Evolutionary conservation across 2,329 filamentous ascomycete species (phyloP).

Genomic region (Chrysosphaeria jannelii): DNA sequence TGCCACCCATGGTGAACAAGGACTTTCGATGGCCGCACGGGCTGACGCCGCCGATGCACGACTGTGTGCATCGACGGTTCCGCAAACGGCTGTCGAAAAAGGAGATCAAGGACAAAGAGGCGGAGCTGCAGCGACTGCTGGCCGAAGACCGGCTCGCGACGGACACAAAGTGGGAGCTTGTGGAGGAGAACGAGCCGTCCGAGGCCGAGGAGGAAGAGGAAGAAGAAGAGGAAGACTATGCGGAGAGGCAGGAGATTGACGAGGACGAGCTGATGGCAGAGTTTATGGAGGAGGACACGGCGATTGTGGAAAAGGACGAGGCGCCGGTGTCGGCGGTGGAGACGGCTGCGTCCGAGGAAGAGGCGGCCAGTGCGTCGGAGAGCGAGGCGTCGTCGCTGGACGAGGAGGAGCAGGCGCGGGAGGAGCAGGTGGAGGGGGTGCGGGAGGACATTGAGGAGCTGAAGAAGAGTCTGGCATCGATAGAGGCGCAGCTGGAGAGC

Average conservation of each 20-base stretch:
- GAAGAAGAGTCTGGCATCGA: slow-evolving; percentile 17
- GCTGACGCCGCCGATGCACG: slow-evolving; percentile 65
- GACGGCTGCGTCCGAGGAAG: slow-evolving; percentile 11
- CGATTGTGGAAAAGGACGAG: slow-evolving; percentile 11
- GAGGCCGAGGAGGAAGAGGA: slow-evolving; percentile 21
- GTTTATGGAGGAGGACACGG: slow-evolving; percentile 16
- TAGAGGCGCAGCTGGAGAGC: slow-evolving; percentile 14
- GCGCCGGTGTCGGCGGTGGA: slow-evolving; percentile 14
- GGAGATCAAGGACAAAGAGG: slow-evolving; percentile 62
- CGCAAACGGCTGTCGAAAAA: slow-evolving; percentile 56
- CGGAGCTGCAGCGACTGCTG: slow-evolving; percentile 44
- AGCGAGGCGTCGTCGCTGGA: slow-evolving; percentile 23
- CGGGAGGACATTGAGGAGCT: slow-evolving; percentile 20
- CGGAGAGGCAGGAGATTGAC: slow-evolving; percentile 7
- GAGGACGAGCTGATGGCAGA: slow-evolving; percentile 10
- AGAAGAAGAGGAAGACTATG: slow-evolving; percentile 22
- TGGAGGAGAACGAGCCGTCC: slow-evolving; percentile 23
- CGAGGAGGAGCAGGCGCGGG: slow-evolving; percentile 18
- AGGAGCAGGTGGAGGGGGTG: slow-evolving; percentile 21
- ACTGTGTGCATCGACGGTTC: slow-evolving; percentile 55
- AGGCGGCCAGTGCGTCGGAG: slow-evolving; percentile 20
- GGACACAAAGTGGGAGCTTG: slow-evolving; percentile 31
- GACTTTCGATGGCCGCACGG: slow-evolving; percentile 58
- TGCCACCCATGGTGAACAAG: slow-evolving; percentile 40
- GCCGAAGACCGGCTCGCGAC: slow-evolving; percentile 32